A percentile compares a stretch with the other conserved stretches of the same genome.
Evolutionary conservation across 257 asterid species (phyloP).

Genomic region (Echites panduratus): DNA sequence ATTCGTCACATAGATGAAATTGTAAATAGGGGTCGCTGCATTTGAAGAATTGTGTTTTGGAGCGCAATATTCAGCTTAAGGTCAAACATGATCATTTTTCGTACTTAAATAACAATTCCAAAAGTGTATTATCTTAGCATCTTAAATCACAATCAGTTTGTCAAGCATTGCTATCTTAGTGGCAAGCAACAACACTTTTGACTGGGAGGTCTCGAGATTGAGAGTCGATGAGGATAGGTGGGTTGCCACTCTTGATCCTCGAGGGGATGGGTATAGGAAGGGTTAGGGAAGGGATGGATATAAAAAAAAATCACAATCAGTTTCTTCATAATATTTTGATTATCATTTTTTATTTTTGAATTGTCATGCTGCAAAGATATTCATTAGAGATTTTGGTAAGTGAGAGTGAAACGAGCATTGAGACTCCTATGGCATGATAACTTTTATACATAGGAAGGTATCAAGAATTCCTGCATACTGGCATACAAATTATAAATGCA

Average conservation of each 20-base stretch:
- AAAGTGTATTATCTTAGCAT: neutral
- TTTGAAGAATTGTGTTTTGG: neutral
- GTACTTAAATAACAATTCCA: neutral
- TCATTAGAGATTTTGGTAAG: neutral
- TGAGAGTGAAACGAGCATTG: neutral
- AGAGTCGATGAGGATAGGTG: too few species aligned
- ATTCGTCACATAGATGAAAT: too few species aligned
- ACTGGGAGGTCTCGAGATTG: too few species aligned
- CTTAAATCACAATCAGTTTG: neutral
- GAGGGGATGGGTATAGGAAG: too few species aligned
- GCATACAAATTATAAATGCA: neutral
- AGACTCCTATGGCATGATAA: neutral
- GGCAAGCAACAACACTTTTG: too few species aligned
- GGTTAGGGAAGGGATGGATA: too few species aligned
- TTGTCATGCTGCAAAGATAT: neutral
- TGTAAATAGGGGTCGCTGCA: neutral
- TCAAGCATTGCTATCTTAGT: too few species aligned
- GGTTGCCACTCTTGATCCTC: too few species aligned
- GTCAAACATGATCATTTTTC: neutral
- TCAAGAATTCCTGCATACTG: neutral
- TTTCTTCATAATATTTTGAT: neutral
- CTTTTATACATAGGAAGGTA: neutral
- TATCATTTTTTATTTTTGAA: neutral
- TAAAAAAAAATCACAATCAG: neutral
- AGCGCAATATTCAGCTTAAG: neutral